A percentile compares a stretch with the other conserved stretches of the same genome.
phyloP scores from a whole-genome alignment of 495 filamentous ascomycete genomes.

The Penicillium malachiteum region DNA sequence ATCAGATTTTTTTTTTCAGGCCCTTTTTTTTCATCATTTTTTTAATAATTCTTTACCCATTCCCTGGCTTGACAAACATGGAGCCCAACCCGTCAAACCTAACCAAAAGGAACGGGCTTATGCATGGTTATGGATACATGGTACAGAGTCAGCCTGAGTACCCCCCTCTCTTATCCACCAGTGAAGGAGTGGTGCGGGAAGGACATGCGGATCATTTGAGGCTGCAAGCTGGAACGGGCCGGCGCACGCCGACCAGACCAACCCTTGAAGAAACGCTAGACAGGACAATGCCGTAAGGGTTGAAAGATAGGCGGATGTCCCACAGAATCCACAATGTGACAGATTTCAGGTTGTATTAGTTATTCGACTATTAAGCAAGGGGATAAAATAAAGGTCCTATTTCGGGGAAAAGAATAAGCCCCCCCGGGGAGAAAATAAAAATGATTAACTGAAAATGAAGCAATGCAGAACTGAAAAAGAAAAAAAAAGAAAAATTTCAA shows the following conservation, averaged over 20 bases:
- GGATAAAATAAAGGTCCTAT: background rate
- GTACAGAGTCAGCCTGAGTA: slow-evolving; percentile 39
- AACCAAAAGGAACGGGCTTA: slow-evolving; percentile 34
- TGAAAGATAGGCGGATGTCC: slow-evolving; percentile 1
- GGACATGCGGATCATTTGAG: slow-evolving; percentile 51
- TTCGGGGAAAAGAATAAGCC: background rate
- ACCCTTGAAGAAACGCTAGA: slow-evolving; percentile 44
- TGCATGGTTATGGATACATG: slow-evolving; percentile 40
- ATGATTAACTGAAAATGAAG: too few species aligned
- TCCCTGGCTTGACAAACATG: slow-evolving; percentile 29
- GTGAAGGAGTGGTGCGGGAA: slow-evolving; percentile 33
- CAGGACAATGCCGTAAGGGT: slow-evolving; percentile 22
- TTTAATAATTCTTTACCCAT: slow-evolving; percentile 13
- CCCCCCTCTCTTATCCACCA: slow-evolving; percentile 32
- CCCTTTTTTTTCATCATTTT: slow-evolving; percentile 1
- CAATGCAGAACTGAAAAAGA: background rate
- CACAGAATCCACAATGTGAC: background rate
- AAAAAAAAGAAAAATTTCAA: background rate
- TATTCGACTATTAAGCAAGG: background rate
- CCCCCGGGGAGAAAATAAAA: too few species aligned
- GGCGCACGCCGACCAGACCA: slow-evolving; percentile 46
- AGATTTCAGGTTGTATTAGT: background rate
- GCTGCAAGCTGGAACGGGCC: slow-evolving; percentile 54
- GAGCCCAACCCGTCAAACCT: slow-evolving; percentile 42
- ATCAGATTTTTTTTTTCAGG: background rate